These are phyloP conservation scores for Gracilaria domingensis DNA, from an alignment of 23 red algal species.

Conservation along the genomic window DNA sequence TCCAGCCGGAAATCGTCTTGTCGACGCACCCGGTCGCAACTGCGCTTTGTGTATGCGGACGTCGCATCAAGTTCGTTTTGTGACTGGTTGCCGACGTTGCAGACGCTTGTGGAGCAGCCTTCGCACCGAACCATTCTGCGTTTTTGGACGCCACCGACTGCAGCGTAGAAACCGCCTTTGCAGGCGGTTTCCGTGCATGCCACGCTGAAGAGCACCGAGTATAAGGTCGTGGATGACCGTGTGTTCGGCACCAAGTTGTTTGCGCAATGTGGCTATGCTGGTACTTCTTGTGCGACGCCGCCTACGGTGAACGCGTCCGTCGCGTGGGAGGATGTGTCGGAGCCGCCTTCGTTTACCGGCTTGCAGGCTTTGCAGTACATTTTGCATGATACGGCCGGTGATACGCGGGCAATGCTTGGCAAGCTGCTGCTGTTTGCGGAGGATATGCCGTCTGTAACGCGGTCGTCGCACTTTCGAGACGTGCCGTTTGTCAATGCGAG, in stretches of 20 bases:
- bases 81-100: not conserved
- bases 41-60: constrained; percentile 45
- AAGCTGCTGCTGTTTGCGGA: constrained; percentile 16
- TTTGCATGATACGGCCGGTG: not conserved
- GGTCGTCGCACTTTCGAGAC: constrained; percentile 1
- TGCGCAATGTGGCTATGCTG: constrained; percentile 36
- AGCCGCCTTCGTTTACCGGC: not conserved
- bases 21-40: not conserved
- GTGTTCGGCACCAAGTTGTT: constrained; percentile 58
- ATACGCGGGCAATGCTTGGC: not conserved
- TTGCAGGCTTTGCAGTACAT: not conserved
- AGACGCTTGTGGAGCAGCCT: not conserved
- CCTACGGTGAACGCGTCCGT: not conserved
- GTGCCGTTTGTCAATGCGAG: not conserved
- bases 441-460: constrained; percentile 45
- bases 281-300: not conserved
- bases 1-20: not conserved
- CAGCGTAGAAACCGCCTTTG: not conserved
- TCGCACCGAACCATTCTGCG: constrained; percentile 23
- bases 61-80: not conserved
- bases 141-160: constrained; percentile 4
- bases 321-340: not conserved
- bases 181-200: constrained; percentile 72
- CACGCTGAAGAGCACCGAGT: constrained; percentile 88
- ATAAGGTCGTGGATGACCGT: constrained; percentile 78